Conservation (phyloP, 129 eudicot species). For the carrot (Daucus carota) region DNA sequence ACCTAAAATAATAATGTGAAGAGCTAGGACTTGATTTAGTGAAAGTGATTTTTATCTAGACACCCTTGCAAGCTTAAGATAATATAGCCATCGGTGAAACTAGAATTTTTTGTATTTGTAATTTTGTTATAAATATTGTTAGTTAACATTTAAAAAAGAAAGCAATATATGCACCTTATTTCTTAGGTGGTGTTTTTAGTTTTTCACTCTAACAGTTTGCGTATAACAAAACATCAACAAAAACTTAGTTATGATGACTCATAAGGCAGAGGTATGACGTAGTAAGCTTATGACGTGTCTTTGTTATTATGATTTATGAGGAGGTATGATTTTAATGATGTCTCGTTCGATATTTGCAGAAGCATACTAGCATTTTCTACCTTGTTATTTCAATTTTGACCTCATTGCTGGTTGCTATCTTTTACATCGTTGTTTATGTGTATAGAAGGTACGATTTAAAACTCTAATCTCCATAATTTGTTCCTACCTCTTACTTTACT, state of each 20-base stretch:
- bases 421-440: slow-evolving; percentile 62
- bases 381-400: slow-evolving; percentile 57
- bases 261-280: too few species aligned
- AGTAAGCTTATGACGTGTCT: background rate
- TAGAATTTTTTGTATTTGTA: too few species aligned
- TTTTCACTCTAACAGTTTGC: too few species aligned
- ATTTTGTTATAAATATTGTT: too few species aligned
- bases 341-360: slow-evolving; percentile 37
- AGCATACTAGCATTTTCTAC: slow-evolving; percentile 68
- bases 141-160: background rate
- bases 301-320: background rate
- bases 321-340: background rate
- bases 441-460: slow-evolving; percentile 53
- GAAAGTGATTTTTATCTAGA: background rate
- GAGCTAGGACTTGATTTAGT: background rate
- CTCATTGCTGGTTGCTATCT: slow-evolving; percentile 65
- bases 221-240: too few species aligned
- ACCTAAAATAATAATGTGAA: background rate
- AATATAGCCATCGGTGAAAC: background rate
- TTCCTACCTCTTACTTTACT: background rate
- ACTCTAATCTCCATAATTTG: slow-evolving; percentile 6
- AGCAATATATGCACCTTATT: background rate
- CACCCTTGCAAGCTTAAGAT: background rate
- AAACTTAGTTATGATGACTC: too few species aligned
- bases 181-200: background rate